A percentile compares a stretch with the other conserved stretches of the same genome.
Conservation (phyloP, 2,329 filamentous ascomycete genomes). For the Exophiala bonariae region DNA sequence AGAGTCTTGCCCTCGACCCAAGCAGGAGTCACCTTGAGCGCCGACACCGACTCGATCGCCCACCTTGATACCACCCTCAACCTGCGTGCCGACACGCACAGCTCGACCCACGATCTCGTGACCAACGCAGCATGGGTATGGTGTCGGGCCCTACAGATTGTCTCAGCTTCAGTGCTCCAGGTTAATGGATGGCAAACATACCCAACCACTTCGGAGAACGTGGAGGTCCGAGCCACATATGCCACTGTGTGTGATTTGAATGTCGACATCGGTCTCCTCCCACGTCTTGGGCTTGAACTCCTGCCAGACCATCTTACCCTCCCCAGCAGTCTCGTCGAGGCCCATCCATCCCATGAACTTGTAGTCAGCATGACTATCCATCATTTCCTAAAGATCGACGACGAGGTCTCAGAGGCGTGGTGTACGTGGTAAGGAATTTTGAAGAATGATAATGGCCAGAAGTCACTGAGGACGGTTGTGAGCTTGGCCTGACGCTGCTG, state of each 20-base stretch:
- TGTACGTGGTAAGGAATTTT: conserved; percentile 1
- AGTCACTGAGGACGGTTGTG: too few relatives aligned
- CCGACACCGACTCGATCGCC: conserved; percentile 67
- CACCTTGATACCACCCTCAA: conserved; percentile 57
- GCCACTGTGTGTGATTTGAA: conserved; percentile 66
- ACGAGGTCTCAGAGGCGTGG: too few relatives aligned
- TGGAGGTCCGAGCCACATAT: conserved; percentile 64
- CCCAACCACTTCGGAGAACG: conserved; percentile 24
- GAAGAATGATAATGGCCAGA: too few relatives aligned
- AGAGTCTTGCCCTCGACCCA: conserved; percentile 35
- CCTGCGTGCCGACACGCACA: conserved; percentile 52
- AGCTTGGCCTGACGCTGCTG: too few relatives aligned
- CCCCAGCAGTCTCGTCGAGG: conserved; percentile 47
- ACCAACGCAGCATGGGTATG: conserved; percentile 57
- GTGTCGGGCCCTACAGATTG: conserved; percentile 41
- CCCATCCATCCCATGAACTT: conserved; percentile 61
- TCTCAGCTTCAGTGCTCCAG: conserved; percentile 42
- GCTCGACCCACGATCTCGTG: conserved; percentile 66
- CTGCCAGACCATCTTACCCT: conserved; percentile 46
- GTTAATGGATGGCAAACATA: conserved; percentile 27
- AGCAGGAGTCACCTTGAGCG: conserved; percentile 60
- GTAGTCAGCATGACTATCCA: conserved; percentile 47
- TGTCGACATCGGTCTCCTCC: conserved; percentile 65
- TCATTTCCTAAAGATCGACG: too few relatives aligned
- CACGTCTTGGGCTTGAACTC: conserved; percentile 42